Conservation (phyloP, 2,329 filamentous ascomycete genomes). For the Arthrobotrys sphaeroides region DNA sequence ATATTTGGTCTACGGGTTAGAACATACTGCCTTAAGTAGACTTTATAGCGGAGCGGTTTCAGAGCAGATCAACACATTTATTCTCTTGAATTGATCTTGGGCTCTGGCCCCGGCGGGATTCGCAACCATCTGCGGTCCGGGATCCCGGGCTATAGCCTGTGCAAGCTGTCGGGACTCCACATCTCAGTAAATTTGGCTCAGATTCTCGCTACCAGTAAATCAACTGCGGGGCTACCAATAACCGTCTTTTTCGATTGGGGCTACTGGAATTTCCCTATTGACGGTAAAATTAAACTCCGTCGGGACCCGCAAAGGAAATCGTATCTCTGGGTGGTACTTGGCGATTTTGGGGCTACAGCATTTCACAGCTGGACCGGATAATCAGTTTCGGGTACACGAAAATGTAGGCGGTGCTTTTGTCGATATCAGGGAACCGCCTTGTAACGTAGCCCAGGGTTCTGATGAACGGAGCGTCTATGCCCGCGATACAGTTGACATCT, state of each 20-base stretch:
- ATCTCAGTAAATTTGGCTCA: neutral
- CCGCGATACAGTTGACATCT: too few relatives aligned
- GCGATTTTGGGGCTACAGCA: neutral
- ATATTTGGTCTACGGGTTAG: neutral
- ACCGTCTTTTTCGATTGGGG: neutral
- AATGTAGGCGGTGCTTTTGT: neutral
- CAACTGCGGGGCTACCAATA: too few relatives aligned
- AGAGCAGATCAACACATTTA: neutral
- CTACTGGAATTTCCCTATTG: neutral
- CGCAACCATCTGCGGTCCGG: constrained; percentile 35
- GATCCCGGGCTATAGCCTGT: constrained; percentile 23
- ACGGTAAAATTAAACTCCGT: constrained; percentile 18
- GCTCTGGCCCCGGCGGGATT: neutral
- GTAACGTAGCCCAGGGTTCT: neutral
- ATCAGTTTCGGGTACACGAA: neutral
- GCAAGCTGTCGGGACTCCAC: constrained; percentile 20
- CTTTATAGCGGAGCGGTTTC: neutral
- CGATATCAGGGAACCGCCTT: neutral
- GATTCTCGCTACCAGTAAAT: constrained; percentile 38
- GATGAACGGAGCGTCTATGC: neutral
- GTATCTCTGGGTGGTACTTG: neutral
- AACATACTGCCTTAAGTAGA: too few relatives aligned
- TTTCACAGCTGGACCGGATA: neutral
- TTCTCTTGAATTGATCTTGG: too few relatives aligned
- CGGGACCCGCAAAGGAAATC: neutral